A percentile compares a stretch with the other conserved stretches of the same genome.
These are phyloP conservation scores for Cercospora sojina DNA, from an alignment of 2,329 filamentous ascomycete genomes.

Conservation along the genomic window DNA sequence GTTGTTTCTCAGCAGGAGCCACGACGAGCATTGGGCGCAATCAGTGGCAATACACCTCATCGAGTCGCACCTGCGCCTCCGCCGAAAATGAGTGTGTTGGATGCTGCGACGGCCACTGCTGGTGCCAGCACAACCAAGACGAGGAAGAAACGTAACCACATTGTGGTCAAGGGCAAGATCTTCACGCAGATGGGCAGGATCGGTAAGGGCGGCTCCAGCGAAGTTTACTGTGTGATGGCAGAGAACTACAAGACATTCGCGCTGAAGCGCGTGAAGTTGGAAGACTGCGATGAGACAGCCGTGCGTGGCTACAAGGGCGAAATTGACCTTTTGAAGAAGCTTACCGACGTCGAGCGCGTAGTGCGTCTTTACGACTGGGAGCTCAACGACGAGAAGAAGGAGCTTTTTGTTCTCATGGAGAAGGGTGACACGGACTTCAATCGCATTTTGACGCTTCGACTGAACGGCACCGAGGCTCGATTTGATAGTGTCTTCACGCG, in stretches of 20 bases:
- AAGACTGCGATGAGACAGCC: constrained; percentile 80
- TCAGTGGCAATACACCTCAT: constrained; percentile 70
- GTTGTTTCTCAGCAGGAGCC: constrained; percentile 38
- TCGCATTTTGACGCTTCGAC: constrained; percentile 71
- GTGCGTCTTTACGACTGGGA: constrained; percentile 91
- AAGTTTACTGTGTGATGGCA: constrained; percentile 94
- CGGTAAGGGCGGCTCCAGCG: constrained; percentile 86
- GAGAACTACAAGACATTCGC: constrained; percentile 96
- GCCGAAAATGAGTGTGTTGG: constrained; percentile 95
- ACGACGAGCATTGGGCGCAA: constrained; percentile 51
- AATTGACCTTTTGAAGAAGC: constrained; percentile 81
- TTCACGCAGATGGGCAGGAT: constrained; percentile 90
- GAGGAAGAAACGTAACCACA: constrained; percentile 74
- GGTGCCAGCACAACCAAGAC: constrained; percentile 75
- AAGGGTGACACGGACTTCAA: constrained; percentile 93
- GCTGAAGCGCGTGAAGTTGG: constrained; percentile 85
- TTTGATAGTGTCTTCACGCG: constrained; percentile 89
- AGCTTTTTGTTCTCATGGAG: constrained; percentile 92
- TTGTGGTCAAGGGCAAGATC: constrained; percentile 85
- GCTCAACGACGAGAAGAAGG: constrained; percentile 82
- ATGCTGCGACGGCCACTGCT: constrained; percentile 80
- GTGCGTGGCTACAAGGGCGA: constrained; percentile 90
- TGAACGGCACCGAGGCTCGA: constrained; percentile 65
- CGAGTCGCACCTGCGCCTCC: constrained; percentile 74
- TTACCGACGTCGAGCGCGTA: constrained; percentile 83